These are phyloP conservation scores for Linanthus parryae DNA, from an alignment of 148 eudicot species.

Conservation along the genomic window DNA sequence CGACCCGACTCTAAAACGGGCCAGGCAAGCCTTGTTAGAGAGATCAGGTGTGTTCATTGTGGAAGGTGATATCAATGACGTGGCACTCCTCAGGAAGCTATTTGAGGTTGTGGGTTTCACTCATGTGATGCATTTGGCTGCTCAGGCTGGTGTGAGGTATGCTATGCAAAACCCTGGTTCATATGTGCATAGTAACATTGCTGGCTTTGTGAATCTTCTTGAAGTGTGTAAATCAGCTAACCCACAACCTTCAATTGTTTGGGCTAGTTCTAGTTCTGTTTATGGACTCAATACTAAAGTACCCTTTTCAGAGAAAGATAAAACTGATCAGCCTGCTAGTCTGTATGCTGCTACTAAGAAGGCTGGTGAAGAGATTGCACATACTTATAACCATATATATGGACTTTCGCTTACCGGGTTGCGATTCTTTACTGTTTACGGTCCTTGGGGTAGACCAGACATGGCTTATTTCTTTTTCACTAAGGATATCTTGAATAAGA, in stretches of 20 bases:
- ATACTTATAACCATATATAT: conserved; percentile 78
- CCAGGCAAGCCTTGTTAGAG: conserved; percentile 50
- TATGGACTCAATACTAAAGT: conserved; percentile 75
- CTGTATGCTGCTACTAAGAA: conserved; percentile 83
- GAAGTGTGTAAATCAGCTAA: conserved; percentile 69
- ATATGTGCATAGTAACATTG: conserved; percentile 75
- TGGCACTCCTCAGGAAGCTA: conserved; percentile 36
- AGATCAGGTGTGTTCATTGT: conserved; percentile 59
- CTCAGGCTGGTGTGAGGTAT: conserved; percentile 83
- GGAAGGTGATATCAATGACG: conserved; percentile 75
- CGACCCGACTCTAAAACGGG: conserved; percentile 59
- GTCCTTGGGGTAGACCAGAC: conserved; percentile 90
- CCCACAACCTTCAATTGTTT: conserved; percentile 78
- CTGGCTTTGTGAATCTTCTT: conserved; percentile 62
- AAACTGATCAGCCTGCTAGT: conserved; percentile 84
- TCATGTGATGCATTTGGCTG: conserved; percentile 86
- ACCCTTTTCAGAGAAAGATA: conserved; percentile 78
- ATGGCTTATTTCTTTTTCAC: conserved; percentile 88
- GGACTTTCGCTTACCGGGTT: conserved; percentile 67
- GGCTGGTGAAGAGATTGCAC: conserved; percentile 85
- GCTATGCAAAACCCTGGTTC: conserved; percentile 84
- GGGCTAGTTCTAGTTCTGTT: conserved; percentile 83
- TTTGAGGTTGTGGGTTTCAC: conserved; percentile 57
- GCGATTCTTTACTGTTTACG: conserved; percentile 81
- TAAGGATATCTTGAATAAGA: conserved; percentile 64